Evolutionary conservation across 176 grass and related monocot genomes (phyloP), one percentile per base, ranked within the genome.

Genomic region (Triticum timopheevii): DNA sequence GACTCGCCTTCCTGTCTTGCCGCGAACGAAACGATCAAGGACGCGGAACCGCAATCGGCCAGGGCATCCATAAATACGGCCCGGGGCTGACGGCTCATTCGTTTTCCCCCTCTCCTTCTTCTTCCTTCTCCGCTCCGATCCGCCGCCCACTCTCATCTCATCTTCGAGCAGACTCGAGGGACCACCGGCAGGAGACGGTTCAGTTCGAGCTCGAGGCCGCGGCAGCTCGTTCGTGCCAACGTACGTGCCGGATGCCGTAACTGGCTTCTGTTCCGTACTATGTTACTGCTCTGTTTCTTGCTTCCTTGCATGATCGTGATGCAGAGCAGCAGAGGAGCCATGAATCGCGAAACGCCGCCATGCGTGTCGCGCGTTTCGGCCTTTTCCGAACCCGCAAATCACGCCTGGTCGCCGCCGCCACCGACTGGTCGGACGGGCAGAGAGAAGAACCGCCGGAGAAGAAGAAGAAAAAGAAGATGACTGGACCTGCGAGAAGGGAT

Each of bases 261-360:
- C 71, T 49, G 40, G 39, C 45, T 73, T 27, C n/a, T 74, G 54
- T 3, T 2, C 19, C 11, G 30, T 66, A 16, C 20, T 31, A 7
- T 10, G 71, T 74, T 47, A 27, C 71, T 28, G 40, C 23, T 74
- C 71, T 74, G 71, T 74, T 74, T 74, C n/a, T 49, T 49, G 40
- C n/a, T n/a, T 8, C 69, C 23, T 69, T 24, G 36, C 9, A 24
- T 25, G 70, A 73, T 45, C 70, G 33, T 69, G 0, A 35, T 34
- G 66, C 33, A 38, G 33, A 67, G 65, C n/a, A n/a, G n/a, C n/a
- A n/a, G 9, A 35, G 65, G 13, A 69, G 33, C 31, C 65, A 58
- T 1, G 19, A 22, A 58, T 7, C 54, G 0, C 0, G 16, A 58
- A 22, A 56, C 49, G 4, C 15, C 47, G 13, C 13, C 44, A 3